Base-by-base conservation (phyloP, 2,329 filamentous ascomycete species). In the Metarhizium guizhouense region DNA sequence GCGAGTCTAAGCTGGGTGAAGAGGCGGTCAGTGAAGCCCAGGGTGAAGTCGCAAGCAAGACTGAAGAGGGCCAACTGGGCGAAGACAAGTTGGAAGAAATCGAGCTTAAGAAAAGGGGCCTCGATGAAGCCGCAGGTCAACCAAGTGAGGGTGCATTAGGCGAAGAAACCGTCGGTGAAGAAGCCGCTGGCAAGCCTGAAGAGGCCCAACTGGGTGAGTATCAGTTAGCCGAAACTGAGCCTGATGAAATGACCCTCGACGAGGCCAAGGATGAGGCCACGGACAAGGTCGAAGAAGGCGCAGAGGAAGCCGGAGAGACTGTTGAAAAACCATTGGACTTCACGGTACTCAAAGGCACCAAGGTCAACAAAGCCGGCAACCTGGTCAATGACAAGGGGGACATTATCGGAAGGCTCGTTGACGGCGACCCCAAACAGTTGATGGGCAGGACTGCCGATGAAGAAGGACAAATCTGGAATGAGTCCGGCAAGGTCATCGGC, bases 381-480 rank as follows among this genome's bases (percentile, higher is more conserved):
- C 73, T 83, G 20, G 76, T 83, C 52, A 75, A 80, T 57, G 70
- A 78, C 10, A 72, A 78, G 42, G 77, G 78, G 29, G 72, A 78
- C 47, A 64, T 81, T 3, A 71, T 88, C 60, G 87, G 83, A 16
- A 82, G 81, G 49, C 74, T 90, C 13, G 70, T 82, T 38, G 79
- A 85, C 61, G 87, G 87, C 42, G 80, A 84, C 16, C 62, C 82
- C 18, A 81, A 85, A 68, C 76, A 86, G 59, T 76, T 89, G 6
- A 68, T 84, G 36, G 85, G 85, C 62, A 82, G 80, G 63, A 80
- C 81, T 64, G 74, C 83, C 38, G 85, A 88, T 59, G 82, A 81
- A 54, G 72, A 87, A 40, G 87, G 87, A 48, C 76, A 86, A 60
- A 85, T 90, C 71, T 89, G 83, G 82, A 84, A 84, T 64, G 85